phyloP scores from a whole-genome alignment of 1,284 basidiomycete genomes.

The Sanghuangporus baumii region DNA sequence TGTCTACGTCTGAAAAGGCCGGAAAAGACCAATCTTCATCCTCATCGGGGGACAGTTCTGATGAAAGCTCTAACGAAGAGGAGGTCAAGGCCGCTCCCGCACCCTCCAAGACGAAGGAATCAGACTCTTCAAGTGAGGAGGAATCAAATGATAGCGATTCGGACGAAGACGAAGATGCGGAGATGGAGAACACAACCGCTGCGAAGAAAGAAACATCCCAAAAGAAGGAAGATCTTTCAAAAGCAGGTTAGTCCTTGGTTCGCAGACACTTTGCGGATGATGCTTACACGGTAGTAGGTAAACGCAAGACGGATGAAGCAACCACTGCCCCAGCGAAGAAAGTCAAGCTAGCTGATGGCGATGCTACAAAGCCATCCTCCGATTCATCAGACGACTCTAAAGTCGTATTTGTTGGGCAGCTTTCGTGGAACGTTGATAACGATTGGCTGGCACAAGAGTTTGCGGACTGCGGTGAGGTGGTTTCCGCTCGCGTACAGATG shows the following conservation, averaged over 20 bases:
- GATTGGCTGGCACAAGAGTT: conserved; percentile 95
- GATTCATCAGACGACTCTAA: conserved; percentile 50
- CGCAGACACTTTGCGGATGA: conserved; percentile 11
- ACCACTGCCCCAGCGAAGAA: conserved; percentile 71
- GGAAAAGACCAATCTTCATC: conserved; percentile 13
- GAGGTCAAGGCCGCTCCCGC: conserved; percentile 21
- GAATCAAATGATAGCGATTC: conserved; percentile 31
- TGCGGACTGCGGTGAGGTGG: conserved; percentile 82
- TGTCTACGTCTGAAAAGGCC: conserved; percentile 13
- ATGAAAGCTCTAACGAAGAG: conserved; percentile 20
- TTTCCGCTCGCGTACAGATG: conserved; percentile 84
- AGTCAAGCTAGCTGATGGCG: conserved; percentile 62
- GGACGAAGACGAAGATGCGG: conserved; percentile 35
- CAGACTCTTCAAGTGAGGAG: conserved; percentile 15
- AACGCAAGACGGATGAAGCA: conserved; percentile 83
- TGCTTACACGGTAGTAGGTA: conserved; percentile 36
- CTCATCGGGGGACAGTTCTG: not conserved
- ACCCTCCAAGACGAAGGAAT: conserved; percentile 13
- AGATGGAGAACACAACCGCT: conserved; percentile 46
- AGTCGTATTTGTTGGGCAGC: conserved; percentile 87
- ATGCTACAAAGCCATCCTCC: conserved; percentile 38
- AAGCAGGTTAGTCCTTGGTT: not conserved
- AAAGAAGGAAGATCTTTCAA: conserved; percentile 32
- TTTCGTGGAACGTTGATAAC: conserved; percentile 98
- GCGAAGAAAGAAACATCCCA: conserved; percentile 26